Conservation (phyloP, 306 rosid species). For the Vicia villosa region DNA sequence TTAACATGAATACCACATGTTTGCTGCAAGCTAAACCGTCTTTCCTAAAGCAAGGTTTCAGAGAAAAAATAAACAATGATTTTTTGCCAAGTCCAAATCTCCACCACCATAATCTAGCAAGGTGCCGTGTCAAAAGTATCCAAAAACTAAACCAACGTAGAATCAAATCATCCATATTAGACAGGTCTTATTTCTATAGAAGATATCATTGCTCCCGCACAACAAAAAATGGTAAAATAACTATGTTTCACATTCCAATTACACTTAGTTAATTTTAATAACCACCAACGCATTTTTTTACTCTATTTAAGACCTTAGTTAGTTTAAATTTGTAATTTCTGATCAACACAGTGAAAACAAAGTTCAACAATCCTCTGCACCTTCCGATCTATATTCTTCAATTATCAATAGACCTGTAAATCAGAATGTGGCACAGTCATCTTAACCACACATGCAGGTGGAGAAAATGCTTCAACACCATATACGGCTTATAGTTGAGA, state of each 20-base stretch:
- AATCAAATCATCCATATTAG: slow-evolving; percentile 14
- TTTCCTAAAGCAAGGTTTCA: neutral
- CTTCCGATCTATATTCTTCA: no score
- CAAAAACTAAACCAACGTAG: slow-evolving; percentile 1
- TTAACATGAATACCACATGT: slow-evolving; percentile 10
- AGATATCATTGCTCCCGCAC: slow-evolving; percentile 8
- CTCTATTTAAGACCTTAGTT: no score
- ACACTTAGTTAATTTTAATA: no score
- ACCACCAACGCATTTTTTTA: no score
- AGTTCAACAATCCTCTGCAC: no score
- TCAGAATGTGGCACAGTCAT: no score
- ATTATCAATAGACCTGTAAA: no score
- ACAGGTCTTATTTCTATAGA: slow-evolving; percentile 6
- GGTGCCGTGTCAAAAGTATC: neutral
- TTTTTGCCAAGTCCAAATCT: slow-evolving; percentile 15
- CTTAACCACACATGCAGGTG: no score
- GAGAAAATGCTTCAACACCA: slow-evolving; percentile 3
- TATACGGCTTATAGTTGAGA: neutral
- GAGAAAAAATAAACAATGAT: neutral
- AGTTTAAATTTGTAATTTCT: no score
- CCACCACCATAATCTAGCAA: neutral
- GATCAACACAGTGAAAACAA: no score
- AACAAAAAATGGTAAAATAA: slow-evolving; percentile 3
- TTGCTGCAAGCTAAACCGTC: slow-evolving; percentile 12
- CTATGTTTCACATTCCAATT: slow-evolving; percentile 11